Percentiles rank a stretch among this genome's conserved stretches.
Conservation (phyloP, 768 basidiomycete genomes). For the Thelephora aurantiotincta region DNA sequence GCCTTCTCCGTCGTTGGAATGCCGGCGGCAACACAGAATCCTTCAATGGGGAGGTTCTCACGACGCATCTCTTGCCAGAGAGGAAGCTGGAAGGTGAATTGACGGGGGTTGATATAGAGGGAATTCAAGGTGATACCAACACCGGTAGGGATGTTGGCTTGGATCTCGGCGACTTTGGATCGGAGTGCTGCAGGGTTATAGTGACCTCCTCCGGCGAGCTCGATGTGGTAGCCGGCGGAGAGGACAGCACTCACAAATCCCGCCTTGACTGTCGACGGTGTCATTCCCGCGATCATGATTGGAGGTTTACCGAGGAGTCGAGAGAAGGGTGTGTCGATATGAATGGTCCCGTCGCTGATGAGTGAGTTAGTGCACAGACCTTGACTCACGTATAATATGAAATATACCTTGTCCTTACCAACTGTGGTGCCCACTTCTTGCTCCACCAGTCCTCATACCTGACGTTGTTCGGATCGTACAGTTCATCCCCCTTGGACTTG, state of each 20-base stretch:
- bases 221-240: constrained; percentile 89
- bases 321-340: constrained; percentile 94
- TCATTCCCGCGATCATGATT: constrained; percentile 99
- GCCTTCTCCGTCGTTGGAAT: constrained; percentile 96
- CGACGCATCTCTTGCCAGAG: constrained; percentile 96
- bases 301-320: constrained; percentile 93
- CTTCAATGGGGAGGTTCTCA: constrained; percentile 91
- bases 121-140: constrained; percentile 90
- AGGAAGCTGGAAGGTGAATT: constrained; percentile 94
- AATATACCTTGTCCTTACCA: constrained; percentile 81
- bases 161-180: constrained; percentile 85
- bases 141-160: constrained; percentile 69
- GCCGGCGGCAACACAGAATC: constrained; percentile 98
- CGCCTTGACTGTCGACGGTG: constrained; percentile 89
- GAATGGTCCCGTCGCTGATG: constrained; percentile 73
- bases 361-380: constrained; percentile 2
- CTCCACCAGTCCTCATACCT: constrained; percentile 84
- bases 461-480: constrained; percentile 53
- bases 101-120: constrained; percentile 95
- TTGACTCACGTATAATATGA: not conserved
- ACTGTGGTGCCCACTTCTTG: constrained; percentile 70
- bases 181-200: constrained; percentile 87
- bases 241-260: constrained; percentile 91
- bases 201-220: constrained; percentile 96
- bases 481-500: constrained; percentile 77